Base-by-base conservation (phyloP, 2,329 filamentous ascomycete genomes). In the Talaromyces sp. region DNA sequence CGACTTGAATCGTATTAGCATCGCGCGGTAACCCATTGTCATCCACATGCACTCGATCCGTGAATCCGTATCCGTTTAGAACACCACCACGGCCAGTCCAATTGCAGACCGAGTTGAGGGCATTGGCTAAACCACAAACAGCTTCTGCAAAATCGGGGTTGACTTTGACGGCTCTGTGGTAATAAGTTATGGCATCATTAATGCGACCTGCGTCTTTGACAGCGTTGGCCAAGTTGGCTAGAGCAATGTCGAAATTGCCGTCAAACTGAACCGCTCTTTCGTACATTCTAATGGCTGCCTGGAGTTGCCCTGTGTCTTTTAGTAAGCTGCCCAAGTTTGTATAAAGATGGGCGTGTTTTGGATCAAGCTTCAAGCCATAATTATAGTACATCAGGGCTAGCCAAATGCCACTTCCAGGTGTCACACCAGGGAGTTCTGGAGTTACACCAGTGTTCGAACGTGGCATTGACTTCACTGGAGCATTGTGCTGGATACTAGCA, bases 61-160 rank as follows among this genome's bases (percentile, higher is more conserved):
- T 86, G 66, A 82, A 85, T 9, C 90, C 91, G 56, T 80, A 81
- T 57, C 87, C 83, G n/a, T 90, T 83, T 27, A 90, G 81, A 52
- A 96, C 88, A 1, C 94, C 94, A 62, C 94, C 94, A 64, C 94
- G 86, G 31, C 91, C 91, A 68, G 85, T 84, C 94, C 94, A 99
- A 69, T 93, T 90, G 72, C 94, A 99, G 6, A 99, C 92, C 7
- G 94, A 97, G 71, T 97, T 97, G 56, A 99, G 80, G 1, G 94
- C 93, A 61, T 96, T 97, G 1, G 92, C 92, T 57, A 99, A 82
- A 8, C 94, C 94, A 73, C 94, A 99, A 0, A 99, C 93, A 7
- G 94, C 94, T 76, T 99, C 94, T 1, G 94, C 91, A 76, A 99
- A 99, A 35, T 96, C 89, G 0, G 94, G 93, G 67, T 94, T 99